Conservation (phyloP, 1,284 basidiomycete species). For the Cryptococcus sp. region DNA sequence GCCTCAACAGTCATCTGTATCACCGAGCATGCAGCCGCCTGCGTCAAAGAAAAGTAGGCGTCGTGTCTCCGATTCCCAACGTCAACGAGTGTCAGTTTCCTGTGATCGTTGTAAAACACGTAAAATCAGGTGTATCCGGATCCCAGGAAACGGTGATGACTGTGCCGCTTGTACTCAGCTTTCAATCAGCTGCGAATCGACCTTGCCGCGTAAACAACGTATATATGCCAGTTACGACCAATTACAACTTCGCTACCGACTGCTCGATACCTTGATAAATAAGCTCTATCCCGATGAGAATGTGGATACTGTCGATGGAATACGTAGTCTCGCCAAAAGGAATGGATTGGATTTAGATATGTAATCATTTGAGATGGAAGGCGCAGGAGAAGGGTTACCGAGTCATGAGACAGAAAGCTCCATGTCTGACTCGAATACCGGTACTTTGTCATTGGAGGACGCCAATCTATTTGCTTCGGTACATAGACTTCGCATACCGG, state of each 20-base stretch:
- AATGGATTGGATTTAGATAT: not conserved
- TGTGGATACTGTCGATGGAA: constrained; percentile 3
- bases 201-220: constrained; percentile 6
- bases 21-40: too few relatives aligned
- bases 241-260: constrained; percentile 5
- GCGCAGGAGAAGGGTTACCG: not conserved
- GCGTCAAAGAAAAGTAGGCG: not conserved
- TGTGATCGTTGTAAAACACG: constrained; percentile 10
- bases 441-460: not conserved
- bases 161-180: constrained; percentile 6
- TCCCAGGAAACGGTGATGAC: not conserved
- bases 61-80: not conserved
- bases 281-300: constrained; percentile 3
- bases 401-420: too few relatives aligned
- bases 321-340: constrained; percentile 1
- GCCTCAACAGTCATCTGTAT: too few relatives aligned
- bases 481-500: constrained; percentile 3
- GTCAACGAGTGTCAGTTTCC: not conserved
- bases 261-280: constrained; percentile 7
- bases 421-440: not conserved
- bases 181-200: constrained; percentile 1
- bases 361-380: not conserved
- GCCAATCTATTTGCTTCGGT: not conserved
- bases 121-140: constrained; percentile 8
- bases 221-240: constrained; percentile 7